phyloP scores from a whole-genome alignment of 306 rosid species.

The Dryas drummondii region DNA sequence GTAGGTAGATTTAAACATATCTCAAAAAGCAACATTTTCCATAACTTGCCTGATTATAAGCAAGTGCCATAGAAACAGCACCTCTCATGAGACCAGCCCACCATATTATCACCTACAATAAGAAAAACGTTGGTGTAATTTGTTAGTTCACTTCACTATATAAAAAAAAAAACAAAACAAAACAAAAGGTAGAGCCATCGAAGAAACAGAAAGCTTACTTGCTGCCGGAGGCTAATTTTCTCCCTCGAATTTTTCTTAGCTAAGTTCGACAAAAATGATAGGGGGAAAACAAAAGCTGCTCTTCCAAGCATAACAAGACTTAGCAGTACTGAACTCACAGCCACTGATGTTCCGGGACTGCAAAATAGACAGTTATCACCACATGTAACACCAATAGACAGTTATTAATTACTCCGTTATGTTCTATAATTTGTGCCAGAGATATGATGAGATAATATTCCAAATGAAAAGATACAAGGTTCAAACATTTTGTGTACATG shows the following conservation, averaged over 20 bases:
- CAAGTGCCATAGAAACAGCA: conserved; percentile 96
- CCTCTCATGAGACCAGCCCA: conserved; percentile 99
- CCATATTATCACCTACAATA: conserved; percentile 75
- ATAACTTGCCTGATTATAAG: conserved; percentile 83
- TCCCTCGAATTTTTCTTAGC: conserved; percentile 47
- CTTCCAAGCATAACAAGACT: conserved; percentile 74
- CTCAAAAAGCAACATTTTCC: background rate
- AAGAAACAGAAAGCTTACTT: conserved; percentile 47
- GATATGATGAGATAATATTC: conserved; percentile 5
- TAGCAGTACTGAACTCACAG: conserved; percentile 74
- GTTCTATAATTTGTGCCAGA: conserved; percentile 14
- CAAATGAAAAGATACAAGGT: conserved; percentile 13
- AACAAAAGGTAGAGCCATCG: background rate
- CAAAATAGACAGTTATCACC: conserved; percentile 32
- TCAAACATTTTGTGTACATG: background rate
- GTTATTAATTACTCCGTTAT: conserved; percentile 12
- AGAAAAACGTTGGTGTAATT: conserved; percentile 20
- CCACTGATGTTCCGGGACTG: conserved; percentile 87
- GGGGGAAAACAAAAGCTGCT: conserved; percentile 91
- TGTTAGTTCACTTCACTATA: conserved; percentile 3
- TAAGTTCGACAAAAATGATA: conserved; percentile 81
- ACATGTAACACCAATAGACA: background rate
- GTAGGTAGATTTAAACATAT: conserved; percentile 2
- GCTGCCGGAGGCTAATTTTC: conserved; percentile 63
- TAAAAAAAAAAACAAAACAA: conserved; percentile 10